Evolutionary conservation across 441 rosid species (phyloP).

Genomic region (Raphanus hybrid): DNA sequence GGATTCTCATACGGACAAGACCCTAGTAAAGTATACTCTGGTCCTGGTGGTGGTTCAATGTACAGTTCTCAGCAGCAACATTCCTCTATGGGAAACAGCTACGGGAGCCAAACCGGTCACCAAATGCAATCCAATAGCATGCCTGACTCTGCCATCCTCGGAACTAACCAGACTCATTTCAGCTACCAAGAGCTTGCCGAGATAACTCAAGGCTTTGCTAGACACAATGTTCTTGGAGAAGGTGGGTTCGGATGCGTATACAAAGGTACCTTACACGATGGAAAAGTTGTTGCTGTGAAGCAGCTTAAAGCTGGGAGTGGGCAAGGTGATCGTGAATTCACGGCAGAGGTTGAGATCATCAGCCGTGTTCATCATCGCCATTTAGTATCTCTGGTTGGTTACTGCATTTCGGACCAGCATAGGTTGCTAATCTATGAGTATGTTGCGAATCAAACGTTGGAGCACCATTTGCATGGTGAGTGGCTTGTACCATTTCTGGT

Average conservation of each 20-base stretch:
- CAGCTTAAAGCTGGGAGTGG: conserved; percentile 88
- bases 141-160: conserved; percentile 52
- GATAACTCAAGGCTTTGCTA: conserved; percentile 74
- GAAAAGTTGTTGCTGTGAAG: conserved; percentile 77
- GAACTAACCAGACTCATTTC: conserved; percentile 57
- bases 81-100: conserved; percentile 48
- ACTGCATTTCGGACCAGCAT: conserved; percentile 63
- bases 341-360: conserved; percentile 90
- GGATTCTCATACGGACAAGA: conserved; percentile 54
- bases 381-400: conserved; percentile 83
- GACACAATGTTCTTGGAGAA: conserved; percentile 73
- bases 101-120: conserved; percentile 47
- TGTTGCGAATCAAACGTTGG: conserved; percentile 79
- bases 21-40: conserved; percentile 45
- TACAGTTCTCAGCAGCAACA: conserved; percentile 46
- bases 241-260: conserved; percentile 93
- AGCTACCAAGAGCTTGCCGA: conserved; percentile 73
- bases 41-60: conserved; percentile 40
- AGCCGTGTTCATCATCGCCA: conserved; percentile 93
- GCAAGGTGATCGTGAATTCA: conserved; percentile 89
- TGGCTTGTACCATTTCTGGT: not conserved
- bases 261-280: conserved; percentile 59
- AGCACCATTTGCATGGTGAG: conserved; percentile 83
- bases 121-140: conserved; percentile 42
- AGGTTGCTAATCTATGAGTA: conserved; percentile 85